Conservation (phyloP, 345 rosid genomes). For the Populus deltoides region DNA sequence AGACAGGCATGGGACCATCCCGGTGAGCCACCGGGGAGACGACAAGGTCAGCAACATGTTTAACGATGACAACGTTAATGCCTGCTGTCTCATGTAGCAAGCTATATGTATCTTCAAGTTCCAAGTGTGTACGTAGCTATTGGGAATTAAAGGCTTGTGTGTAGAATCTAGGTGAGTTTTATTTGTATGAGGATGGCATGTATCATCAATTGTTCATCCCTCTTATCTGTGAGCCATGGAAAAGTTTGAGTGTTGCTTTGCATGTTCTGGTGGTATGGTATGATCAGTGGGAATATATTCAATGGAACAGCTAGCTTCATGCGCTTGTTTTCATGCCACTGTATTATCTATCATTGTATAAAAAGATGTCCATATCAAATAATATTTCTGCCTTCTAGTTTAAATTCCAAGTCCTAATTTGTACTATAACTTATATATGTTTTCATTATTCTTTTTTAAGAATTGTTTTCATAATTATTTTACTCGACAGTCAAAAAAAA, state of each 20-base stretch:
- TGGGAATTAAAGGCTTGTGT: too few species aligned
- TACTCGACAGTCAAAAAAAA: too few species aligned
- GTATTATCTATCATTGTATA: not conserved
- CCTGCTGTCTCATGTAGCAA: conserved; percentile 71
- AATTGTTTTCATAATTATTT: too few species aligned
- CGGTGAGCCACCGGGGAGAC: conserved; percentile 67
- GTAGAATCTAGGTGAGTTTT: too few species aligned
- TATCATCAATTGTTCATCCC: not conserved
- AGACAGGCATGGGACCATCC: conserved; percentile 67
- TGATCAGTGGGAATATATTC: not conserved
- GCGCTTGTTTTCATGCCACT: not conserved
- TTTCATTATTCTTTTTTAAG: too few species aligned
- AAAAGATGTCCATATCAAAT: not conserved
- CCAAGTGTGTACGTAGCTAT: too few species aligned
- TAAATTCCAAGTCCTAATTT: too few species aligned
- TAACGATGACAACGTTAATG: conserved; percentile 86
- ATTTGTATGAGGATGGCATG: not conserved
- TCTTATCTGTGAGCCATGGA: not conserved
- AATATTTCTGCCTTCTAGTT: not conserved
- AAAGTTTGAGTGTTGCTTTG: not conserved
- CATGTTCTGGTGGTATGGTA: too few species aligned
- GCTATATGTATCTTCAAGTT: not conserved
- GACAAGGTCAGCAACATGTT: conserved; percentile 91
- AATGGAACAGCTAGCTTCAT: not conserved
- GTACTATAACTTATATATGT: too few species aligned